Evolutionary conservation across 768 basidiomycete species (phyloP), one percentile per base, ranked within the genome.

Genomic region (Xerocomus potaroensis): DNA sequence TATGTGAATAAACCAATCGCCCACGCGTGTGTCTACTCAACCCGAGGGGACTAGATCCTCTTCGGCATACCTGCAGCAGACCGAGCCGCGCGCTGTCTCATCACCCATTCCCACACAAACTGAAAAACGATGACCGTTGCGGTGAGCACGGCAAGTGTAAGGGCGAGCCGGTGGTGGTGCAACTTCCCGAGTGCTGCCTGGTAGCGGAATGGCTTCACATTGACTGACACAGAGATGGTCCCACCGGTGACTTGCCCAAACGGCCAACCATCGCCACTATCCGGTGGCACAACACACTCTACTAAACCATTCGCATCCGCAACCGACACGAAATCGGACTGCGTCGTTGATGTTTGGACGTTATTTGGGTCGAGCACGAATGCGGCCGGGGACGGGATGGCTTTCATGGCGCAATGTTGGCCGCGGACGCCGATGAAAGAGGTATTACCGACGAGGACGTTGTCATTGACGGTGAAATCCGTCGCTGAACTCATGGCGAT

Each of bases 341-440:
- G 86, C 9, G 78, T 57, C 8, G 62, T 72, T 10, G 72, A 69
- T 7, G 63, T 43, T 21, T 63, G 53, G 1, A 73, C 72, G 29
- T 67, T 75, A 49, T 58, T 72, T 42, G 57, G 59, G 48, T 81
- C 78, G 24, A 80, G 60, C 39, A 90, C 71, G 59, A 85, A 87
- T 4, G 85, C 65, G n/a, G 75, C 70, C n/a, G 84, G 77, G 5
- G 60, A 36, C 19, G 84, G 86, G 3, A 76, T 72, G 22, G 62
- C 51, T 45, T 80, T 75, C 19, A 56, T 62, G 21, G 72, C 76
- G 64, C 87, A 89, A 50, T 85, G 81, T 7, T 78, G 77, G 6
- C 85, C 84, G 8, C 72, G 73, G 8, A 71, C 71, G 30, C 87
- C 87, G 48, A 90, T 80, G 66, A 88, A 89, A 6, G 84, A 79